Conservation (phyloP, 1,139 yeast species). For the Nakaseomyces glabratus region DNA sequence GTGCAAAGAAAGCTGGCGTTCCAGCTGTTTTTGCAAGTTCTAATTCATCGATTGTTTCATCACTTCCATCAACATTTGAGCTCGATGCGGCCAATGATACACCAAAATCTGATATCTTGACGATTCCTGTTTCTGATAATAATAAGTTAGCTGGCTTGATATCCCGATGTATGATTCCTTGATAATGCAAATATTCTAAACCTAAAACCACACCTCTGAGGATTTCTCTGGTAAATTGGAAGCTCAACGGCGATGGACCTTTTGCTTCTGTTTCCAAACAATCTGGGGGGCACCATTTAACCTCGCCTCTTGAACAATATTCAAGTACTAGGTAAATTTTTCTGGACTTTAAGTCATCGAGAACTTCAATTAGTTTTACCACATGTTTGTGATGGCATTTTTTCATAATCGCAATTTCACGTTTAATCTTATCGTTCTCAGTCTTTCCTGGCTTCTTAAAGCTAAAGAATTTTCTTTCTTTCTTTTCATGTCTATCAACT, state of each 20-base stretch:
- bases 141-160: slow-evolving; percentile 93
- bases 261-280: slow-evolving; percentile 38
- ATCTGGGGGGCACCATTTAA: slow-evolving; percentile 53
- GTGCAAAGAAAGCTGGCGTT: slow-evolving; percentile 62
- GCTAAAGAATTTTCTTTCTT: slow-evolving; percentile 20
- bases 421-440: slow-evolving; percentile 48
- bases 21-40: slow-evolving; percentile 89
- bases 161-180: slow-evolving; percentile 93
- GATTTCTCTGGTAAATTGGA: slow-evolving; percentile 57
- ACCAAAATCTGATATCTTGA: slow-evolving; percentile 94
- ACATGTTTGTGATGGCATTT: slow-evolving; percentile 88
- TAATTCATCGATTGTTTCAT: slow-evolving; percentile 43
- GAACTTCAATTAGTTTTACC: slow-evolving; percentile 75
- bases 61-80: slow-evolving; percentile 42
- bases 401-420: slow-evolving; percentile 94
- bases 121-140: slow-evolving; percentile 60
- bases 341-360: slow-evolving; percentile 75
- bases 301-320: slow-evolving; percentile 86
- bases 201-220: slow-evolving; percentile 86
- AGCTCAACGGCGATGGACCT: slow-evolving; percentile 54
- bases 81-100: slow-evolving; percentile 72
- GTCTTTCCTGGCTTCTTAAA: slow-evolving; percentile 12
- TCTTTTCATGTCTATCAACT: slow-evolving; percentile 60
- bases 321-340: slow-evolving; percentile 89
- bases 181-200: slow-evolving; percentile 82